Evolutionary conservation across 2,329 filamentous ascomycete species (phyloP), one percentile per base, ranked within the genome.

Genomic region (Pseudogymnoascus sp.): DNA sequence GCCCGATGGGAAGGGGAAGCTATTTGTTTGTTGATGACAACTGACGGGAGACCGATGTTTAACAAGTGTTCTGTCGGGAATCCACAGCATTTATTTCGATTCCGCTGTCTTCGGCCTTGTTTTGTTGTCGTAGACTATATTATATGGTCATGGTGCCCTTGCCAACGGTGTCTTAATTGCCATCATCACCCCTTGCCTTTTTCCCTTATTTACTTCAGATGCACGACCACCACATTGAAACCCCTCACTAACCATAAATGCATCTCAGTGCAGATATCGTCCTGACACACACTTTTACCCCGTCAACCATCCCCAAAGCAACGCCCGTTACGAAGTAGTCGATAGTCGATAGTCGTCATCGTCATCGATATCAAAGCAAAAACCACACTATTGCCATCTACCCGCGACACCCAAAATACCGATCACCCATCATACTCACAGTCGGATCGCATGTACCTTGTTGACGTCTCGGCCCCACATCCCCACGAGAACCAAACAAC

Each of bases 171-270:
- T 41, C 57, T 37, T 16, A n/a, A 59, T 30, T 38, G 57, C 37
- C 57, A 41, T 41, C 25, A 39, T 25, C 22, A 2, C 57, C 32
- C 32, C 39, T 16, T 39, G n/a, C 3, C 28, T 1, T n/a, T 6
- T 37, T 47, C 28, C 58, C 35, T 32, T 60, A 32, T 47, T 60
- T 43, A 60, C 58, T 41, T 60, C 35, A 37, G 32, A 25, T 58
- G 57, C 32, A 58, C 35, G 20, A 58, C 39, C 58, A 34, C 58
- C 37, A 30, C 18, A 37, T 41, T 35, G 58, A 43, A 34, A 47
- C 38, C 58, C 58, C 58, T 57, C 38, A 60, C 39, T 54, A 39
- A 58, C 57, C 34, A 58, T 58, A 38, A 38, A 38, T 22, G 57
- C 57, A 38, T 38, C 20, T 11, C 32, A 58, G 32, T 58, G 20